Evolutionary conservation across 2,329 filamentous ascomycete species (phyloP).

Genomic region (Penicillium sp.): DNA sequence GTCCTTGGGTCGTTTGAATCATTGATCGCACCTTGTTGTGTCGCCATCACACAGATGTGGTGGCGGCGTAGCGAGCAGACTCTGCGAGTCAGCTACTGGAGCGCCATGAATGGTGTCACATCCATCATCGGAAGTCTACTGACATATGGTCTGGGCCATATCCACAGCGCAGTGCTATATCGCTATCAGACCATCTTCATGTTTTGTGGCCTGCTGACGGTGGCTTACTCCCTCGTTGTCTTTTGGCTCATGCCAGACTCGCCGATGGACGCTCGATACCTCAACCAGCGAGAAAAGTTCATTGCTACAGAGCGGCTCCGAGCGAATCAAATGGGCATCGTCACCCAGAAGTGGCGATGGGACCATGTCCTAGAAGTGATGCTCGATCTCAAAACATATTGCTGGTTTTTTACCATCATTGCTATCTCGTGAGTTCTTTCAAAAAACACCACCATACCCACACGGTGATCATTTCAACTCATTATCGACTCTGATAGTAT

Average conservation of each 20-base stretch:
- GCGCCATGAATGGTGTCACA: slow-evolving; percentile 62
- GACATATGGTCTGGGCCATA: slow-evolving; percentile 61
- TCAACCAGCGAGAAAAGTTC: slow-evolving; percentile 21
- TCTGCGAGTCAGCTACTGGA: slow-evolving; percentile 59
- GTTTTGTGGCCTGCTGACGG: slow-evolving; percentile 55
- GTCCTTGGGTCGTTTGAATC: slow-evolving; percentile 43
- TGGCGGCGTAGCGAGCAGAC: slow-evolving; percentile 62
- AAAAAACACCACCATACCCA: no score
- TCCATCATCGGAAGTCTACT: slow-evolving; percentile 60
- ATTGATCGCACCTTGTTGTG: slow-evolving; percentile 51
- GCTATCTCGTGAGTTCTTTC: slow-evolving; percentile 22
- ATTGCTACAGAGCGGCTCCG: slow-evolving; percentile 58
- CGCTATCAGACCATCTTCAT: slow-evolving; percentile 53
- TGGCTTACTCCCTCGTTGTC: slow-evolving; percentile 50
- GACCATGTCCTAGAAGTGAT: slow-evolving; percentile 46
- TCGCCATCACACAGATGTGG: slow-evolving; percentile 64
- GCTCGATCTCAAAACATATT: slow-evolving; percentile 39
- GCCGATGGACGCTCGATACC: slow-evolving; percentile 53
- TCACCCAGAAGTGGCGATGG: slow-evolving; percentile 55
- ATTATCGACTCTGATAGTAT: slow-evolving; percentile 24
- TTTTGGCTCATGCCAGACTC: slow-evolving; percentile 54
- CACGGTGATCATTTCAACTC: no score
- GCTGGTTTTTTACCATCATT: slow-evolving; percentile 32
- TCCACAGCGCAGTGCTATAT: slow-evolving; percentile 48
- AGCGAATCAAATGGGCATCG: slow-evolving; percentile 57